Base-by-base conservation (phyloP, 352 stramenopile species). In the Phytophthora constricta region DNA sequence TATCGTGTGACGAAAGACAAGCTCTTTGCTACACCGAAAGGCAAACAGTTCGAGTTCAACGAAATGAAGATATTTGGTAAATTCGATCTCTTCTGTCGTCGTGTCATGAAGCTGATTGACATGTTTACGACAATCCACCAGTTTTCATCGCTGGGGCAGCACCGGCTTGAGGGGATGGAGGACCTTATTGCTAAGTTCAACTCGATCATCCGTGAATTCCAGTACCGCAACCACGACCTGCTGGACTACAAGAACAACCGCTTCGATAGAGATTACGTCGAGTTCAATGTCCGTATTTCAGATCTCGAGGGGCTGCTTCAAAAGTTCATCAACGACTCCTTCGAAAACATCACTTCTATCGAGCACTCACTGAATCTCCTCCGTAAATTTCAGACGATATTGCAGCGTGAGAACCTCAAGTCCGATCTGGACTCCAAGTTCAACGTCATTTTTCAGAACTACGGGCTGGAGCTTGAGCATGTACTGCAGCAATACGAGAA, bases 391-490 rank as follows among this genome's bases (percentile, higher is more conserved):
- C 96, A 99, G 78, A 95, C 82, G 7, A 99, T 99, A 53, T 75
- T 99, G 45, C 97, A 99, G 79, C 88, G 97, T 45, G 97, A 99
- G 60, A 98, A 97, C 53, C 87, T 99, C n/a, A 99, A 99, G 65
- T 97, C 91, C 2, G 97, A 99, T 68, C 68, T 99, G 20, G 97
- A 99, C 74, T 98, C 95, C 22, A 99, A 99, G 75, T 97, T 99
- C 49, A 99, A 98, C 74, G 97, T 99, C 45, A 99, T 99, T 58
- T 99, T 98, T 68, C 96, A 99, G 73, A 99, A 99, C 72, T 99
- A 99, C 65, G 97, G 97, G 4, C 72, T 98, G 20, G 97, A 99
- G 67, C 87, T 99, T 2, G 97, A 99, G 76, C 94, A 98, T 62
- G 97, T 99, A 3, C 86, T 99, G 49, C 91, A 99, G 72, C 92